Base-by-base conservation (phyloP, 768 basidiomycete genomes). In the Sutorius australiensis region DNA sequence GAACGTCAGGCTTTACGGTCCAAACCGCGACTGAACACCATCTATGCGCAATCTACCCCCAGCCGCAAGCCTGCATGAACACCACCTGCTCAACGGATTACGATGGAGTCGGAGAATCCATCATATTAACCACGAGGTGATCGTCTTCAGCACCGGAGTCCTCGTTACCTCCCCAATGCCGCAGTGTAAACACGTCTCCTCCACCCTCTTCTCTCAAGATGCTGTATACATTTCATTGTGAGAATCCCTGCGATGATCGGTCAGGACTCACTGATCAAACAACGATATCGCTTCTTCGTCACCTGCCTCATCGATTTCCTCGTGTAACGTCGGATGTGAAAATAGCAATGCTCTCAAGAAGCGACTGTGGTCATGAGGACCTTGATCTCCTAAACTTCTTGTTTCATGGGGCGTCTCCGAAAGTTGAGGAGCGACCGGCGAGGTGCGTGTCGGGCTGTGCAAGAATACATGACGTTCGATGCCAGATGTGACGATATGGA, bases 401-500 rank as follows among this genome's bases (percentile, higher is more conserved):
- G 84, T 80, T 24, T 73, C 71, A 14, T 67, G 66, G 0, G 80
- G 69, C 0, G 86, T 82, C 21, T 46, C 66, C 0, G 65, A 55
- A n/a, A 87, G 65, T n/a, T 76, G 65, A 19, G 73, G 64, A 6
- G 64, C 61, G 34, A 75, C 76, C 12, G 84, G 85, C 2, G 82
- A 81, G 0, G 81, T 72, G 6, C 73, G 62, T 6, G 82, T 84
- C 3, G 87, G 80, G 59, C 86, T 83, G 65, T 91, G 90, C 12
- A 92, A 67, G 17, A 83, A 61, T 24, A 90, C 76, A 55, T 81
- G 75, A 24, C 80, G 81, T 66, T 93, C 91, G 19, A 92, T 79
- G 3, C 90, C 91, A 5, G 84, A 75, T 5, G 89, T 89, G 33
- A 80, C 77, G 30, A 89, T 72, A 50, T 84, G 77, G 4, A 86